A percentile compares a stretch with the other conserved stretches of the same genome.
phyloP scores from a whole-genome alignment of 495 filamentous ascomycete species.

The Aspergillus bertholletiae region DNA sequence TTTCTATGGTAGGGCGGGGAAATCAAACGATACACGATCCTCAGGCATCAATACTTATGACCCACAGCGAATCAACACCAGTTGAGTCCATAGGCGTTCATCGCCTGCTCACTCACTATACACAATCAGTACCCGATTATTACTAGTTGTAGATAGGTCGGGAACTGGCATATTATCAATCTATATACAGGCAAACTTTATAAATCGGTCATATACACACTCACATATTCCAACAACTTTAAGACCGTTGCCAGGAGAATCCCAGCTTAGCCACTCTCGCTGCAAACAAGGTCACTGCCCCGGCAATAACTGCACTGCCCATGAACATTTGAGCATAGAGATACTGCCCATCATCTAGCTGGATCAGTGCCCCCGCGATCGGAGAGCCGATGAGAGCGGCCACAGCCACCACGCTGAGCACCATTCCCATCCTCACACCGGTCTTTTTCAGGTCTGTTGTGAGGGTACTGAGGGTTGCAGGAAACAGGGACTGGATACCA shows the following conservation, averaged over 20 bases:
- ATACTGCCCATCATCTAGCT: conserved; percentile 48
- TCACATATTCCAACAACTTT: not conserved
- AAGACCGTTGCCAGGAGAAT: conserved; percentile 24
- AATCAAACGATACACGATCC: not conserved
- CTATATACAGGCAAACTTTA: too few relatives aligned
- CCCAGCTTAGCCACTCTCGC: conserved; percentile 46
- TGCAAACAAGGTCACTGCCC: conserved; percentile 38
- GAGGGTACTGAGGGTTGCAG: conserved; percentile 57
- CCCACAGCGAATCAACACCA: too few relatives aligned
- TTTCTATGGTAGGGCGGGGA: conserved; percentile 4
- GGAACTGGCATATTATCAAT: not conserved
- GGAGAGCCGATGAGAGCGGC: conserved; percentile 72
- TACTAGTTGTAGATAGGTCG: too few relatives aligned
- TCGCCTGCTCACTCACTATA: too few relatives aligned
- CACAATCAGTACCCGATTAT: too few relatives aligned
- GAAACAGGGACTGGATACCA: conserved; percentile 66
- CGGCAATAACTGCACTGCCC: conserved; percentile 47
- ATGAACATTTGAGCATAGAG: conserved; percentile 55
- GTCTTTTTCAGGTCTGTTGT: conserved; percentile 62
- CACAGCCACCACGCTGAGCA: conserved; percentile 70
- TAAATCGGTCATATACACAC: too few relatives aligned
- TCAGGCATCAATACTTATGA: not conserved
- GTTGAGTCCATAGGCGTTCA: too few relatives aligned
- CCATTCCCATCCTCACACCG: conserved; percentile 76
- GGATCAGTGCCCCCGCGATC: conserved; percentile 62